Conservation (phyloP, 2,329 filamentous ascomycete genomes). For the Waltergamsia citrina region DNA sequence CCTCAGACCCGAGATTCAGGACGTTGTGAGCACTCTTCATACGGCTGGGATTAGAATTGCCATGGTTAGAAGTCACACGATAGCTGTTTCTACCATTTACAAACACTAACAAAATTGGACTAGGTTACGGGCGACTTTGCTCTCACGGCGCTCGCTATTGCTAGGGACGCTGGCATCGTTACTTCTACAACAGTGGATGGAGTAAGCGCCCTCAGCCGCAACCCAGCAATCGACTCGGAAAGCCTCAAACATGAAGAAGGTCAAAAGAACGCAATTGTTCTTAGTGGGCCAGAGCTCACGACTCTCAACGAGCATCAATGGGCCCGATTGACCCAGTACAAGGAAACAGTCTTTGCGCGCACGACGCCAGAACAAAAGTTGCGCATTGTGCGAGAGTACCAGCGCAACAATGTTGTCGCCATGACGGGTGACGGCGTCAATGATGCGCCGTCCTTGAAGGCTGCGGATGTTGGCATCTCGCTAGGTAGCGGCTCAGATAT, state of each 20-base stretch:
- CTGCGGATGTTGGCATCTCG: slow-evolving; percentile 75
- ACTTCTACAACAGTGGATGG: slow-evolving; percentile 44
- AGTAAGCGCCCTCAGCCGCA: slow-evolving; percentile 38
- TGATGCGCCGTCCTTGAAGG: slow-evolving; percentile 71
- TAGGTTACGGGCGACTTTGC: slow-evolving; percentile 68
- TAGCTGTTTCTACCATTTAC: neutral
- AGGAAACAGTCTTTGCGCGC: slow-evolving; percentile 65
- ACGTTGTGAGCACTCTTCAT: slow-evolving; percentile 55
- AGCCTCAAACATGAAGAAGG: slow-evolving; percentile 3
- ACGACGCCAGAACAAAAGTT: slow-evolving; percentile 75
- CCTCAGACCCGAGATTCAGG: slow-evolving; percentile 61
- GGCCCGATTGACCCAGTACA: slow-evolving; percentile 53
- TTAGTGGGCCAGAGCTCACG: slow-evolving; percentile 58
- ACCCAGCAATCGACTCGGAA: slow-evolving; percentile 11
- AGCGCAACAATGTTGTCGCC: slow-evolving; percentile 57
- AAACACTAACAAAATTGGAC: neutral
- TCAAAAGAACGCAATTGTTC: slow-evolving; percentile 39
- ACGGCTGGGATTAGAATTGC: slow-evolving; percentile 66
- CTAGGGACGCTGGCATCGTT: slow-evolving; percentile 62
- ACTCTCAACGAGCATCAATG: slow-evolving; percentile 59
- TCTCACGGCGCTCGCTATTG: slow-evolving; percentile 65
- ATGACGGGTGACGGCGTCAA: slow-evolving; percentile 88
- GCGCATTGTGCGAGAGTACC: slow-evolving; percentile 68
- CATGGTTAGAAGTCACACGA: slow-evolving; percentile 43
- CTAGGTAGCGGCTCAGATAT: slow-evolving; percentile 76